Percentiles rank a stretch among this genome's conserved stretches.
These are phyloP conservation scores for Truncatella angustata DNA, from an alignment of 2,329 filamentous ascomycete species.

Conservation along the genomic window DNA sequence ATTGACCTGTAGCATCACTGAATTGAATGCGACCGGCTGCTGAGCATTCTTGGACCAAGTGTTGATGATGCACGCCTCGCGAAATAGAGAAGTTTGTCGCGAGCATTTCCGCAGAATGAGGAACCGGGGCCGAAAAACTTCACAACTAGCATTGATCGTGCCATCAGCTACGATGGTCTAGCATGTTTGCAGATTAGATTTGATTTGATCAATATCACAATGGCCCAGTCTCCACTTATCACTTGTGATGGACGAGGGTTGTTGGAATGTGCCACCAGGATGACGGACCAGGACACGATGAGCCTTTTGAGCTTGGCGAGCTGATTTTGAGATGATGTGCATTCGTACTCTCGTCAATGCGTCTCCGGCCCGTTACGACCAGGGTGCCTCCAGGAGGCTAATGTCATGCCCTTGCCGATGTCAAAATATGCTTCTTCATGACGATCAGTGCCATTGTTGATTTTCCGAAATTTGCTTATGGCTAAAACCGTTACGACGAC, in stretches of 20 bases:
- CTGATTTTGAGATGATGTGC: slow-evolving; percentile 23
- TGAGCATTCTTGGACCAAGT: background rate
- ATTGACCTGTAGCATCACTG: slow-evolving; percentile 1
- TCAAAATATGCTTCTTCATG: background rate
- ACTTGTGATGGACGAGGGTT: slow-evolving; percentile 11
- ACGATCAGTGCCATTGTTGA: background rate
- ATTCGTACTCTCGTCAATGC: slow-evolving; percentile 13
- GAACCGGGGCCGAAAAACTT: background rate
- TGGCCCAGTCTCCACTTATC: slow-evolving; percentile 11
- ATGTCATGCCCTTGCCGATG: slow-evolving; percentile 1
- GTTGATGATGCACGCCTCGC: background rate
- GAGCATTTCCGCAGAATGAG: background rate
- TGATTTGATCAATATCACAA: slow-evolving; percentile 10
- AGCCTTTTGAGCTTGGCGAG: slow-evolving; percentile 17
- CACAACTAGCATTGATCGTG: background rate
- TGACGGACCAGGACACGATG: slow-evolving; percentile 3
- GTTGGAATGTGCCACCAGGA: background rate
- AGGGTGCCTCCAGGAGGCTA: background rate
- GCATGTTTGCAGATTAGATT: slow-evolving; percentile 4
- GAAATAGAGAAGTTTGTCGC: background rate
- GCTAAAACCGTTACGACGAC: no score
- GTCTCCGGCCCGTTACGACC: background rate
- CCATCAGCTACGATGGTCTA: background rate
- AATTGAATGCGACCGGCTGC: background rate
- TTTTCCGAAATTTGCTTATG: background rate